phyloP scores from a whole-genome alignment of 208 protist genomes.

The Endotrypanum monterogeii region DNA sequence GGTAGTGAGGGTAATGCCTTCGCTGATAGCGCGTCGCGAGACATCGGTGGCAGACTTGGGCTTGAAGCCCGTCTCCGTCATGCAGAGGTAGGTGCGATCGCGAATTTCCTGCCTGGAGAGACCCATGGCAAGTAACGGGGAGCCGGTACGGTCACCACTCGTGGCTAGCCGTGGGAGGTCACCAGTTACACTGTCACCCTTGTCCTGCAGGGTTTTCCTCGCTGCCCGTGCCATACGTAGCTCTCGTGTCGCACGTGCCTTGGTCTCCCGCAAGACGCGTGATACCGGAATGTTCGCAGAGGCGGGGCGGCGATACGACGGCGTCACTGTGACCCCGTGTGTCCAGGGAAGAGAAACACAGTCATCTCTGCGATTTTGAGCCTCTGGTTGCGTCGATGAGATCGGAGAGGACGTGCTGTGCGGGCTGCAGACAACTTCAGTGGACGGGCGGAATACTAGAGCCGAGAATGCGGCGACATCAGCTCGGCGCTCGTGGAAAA shows the following conservation, averaged over 20 bases:
- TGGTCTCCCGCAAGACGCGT: constrained; percentile 41
- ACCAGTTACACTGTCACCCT: background rate
- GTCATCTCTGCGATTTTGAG: background rate
- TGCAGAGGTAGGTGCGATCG: constrained; percentile 30
- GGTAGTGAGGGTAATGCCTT: background rate
- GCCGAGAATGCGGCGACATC: constrained; percentile 20
- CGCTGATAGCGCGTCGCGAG: background rate
- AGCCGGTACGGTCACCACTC: background rate
- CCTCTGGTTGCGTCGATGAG: background rate
- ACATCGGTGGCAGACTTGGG: background rate
- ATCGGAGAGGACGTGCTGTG: background rate
- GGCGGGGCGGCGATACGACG: constrained; percentile 65
- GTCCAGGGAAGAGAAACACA: background rate
- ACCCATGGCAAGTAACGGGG: constrained; percentile 9
- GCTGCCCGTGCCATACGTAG: background rate
- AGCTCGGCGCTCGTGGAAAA: constrained; percentile 15
- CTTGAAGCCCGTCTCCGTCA: background rate
- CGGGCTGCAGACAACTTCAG: background rate
- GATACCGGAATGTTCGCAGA: constrained; percentile 66
- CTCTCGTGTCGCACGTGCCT: constrained; percentile 12
- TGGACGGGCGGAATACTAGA: constrained; percentile 1
- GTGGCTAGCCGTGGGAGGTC: background rate
- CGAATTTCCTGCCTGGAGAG: constrained; percentile 30
- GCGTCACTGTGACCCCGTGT: background rate
- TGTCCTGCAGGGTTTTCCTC: background rate